These are phyloP conservation scores for Aleurites moluccanus DNA, from an alignment of 441 rosid species.

Conservation along the genomic window DNA sequence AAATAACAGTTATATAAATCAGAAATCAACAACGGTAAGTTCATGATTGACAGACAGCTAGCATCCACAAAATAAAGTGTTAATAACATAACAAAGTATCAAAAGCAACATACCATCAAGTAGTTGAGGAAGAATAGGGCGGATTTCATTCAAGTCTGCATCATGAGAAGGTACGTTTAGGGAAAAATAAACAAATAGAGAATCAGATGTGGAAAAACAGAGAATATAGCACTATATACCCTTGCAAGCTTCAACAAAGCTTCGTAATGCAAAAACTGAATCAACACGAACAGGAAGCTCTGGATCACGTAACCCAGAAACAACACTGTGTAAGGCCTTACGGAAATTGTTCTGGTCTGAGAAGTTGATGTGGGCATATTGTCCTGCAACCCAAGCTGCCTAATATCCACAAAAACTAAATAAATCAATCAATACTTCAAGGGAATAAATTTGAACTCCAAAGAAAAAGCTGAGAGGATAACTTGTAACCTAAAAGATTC, in stretches of 20 bases:
- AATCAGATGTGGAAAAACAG: neutral
- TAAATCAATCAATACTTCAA: neutral
- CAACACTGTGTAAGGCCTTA: slow-evolving; percentile 84
- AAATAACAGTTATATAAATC: neutral
- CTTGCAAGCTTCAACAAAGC: slow-evolving; percentile 93
- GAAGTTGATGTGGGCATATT: slow-evolving; percentile 85
- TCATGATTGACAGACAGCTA: neutral
- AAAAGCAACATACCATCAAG: slow-evolving; percentile 70
- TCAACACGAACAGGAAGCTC: slow-evolving; percentile 99
- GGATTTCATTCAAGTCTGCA: slow-evolving; percentile 95
- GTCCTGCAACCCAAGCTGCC: slow-evolving; percentile 99
- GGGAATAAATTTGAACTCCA: neutral
- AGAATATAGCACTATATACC: slow-evolving; percentile 38
- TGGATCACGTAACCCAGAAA: slow-evolving; percentile 88
- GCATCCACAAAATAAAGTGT: neutral
- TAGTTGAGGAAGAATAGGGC: slow-evolving; percentile 93
- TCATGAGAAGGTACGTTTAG: neutral
- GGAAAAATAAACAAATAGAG: neutral
- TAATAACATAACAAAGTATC: neutral
- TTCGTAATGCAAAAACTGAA: slow-evolving; percentile 93
- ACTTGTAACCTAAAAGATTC: neutral
- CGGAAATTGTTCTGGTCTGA: slow-evolving; percentile 80
- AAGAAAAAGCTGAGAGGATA: neutral
- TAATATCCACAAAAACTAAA: slow-evolving; percentile 35
- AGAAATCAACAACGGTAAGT: too few species aligned